Evolutionary conservation across 495 filamentous ascomycete species (phyloP).

Genomic region (Annulohypoxylon maeteangense): DNA sequence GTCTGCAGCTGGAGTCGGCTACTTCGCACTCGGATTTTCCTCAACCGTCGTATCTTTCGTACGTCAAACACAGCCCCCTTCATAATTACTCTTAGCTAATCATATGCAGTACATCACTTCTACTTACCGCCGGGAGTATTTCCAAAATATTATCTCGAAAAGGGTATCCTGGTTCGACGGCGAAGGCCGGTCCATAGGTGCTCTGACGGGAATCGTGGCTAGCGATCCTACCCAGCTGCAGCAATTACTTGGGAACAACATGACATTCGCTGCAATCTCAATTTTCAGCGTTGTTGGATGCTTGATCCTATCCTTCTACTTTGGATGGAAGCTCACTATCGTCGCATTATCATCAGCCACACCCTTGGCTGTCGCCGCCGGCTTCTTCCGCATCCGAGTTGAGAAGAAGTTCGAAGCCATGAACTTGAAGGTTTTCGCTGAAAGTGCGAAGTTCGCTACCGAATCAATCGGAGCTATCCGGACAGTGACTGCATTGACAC

Average conservation of each 20-base stretch:
- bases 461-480: conserved; percentile 67
- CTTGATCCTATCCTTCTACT: conserved; percentile 61
- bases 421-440: conserved; percentile 63
- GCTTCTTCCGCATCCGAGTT: conserved; percentile 63
- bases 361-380: conserved; percentile 61
- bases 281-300: conserved; percentile 61
- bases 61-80: conserved; percentile 22
- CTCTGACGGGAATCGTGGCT: conserved; percentile 62
- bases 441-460: conserved; percentile 66
- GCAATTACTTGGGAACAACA: conserved; percentile 68
- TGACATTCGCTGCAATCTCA: conserved; percentile 62
- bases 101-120: conserved; percentile 56
- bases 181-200: conserved; percentile 60
- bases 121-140: conserved; percentile 68
- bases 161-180: conserved; percentile 68
- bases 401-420: conserved; percentile 64
- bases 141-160: conserved; percentile 66
- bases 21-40: conserved; percentile 63
- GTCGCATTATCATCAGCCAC: conserved; percentile 61
- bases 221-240: conserved; percentile 71
- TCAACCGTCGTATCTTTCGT: conserved; percentile 64
- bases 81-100: conserved; percentile 8
- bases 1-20: conserved; percentile 60
- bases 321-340: conserved; percentile 68
- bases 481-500: conserved; percentile 65